These are phyloP conservation scores for Balansia obtecta DNA, from an alignment of 2,329 filamentous ascomycete species.

Conservation along the genomic window DNA sequence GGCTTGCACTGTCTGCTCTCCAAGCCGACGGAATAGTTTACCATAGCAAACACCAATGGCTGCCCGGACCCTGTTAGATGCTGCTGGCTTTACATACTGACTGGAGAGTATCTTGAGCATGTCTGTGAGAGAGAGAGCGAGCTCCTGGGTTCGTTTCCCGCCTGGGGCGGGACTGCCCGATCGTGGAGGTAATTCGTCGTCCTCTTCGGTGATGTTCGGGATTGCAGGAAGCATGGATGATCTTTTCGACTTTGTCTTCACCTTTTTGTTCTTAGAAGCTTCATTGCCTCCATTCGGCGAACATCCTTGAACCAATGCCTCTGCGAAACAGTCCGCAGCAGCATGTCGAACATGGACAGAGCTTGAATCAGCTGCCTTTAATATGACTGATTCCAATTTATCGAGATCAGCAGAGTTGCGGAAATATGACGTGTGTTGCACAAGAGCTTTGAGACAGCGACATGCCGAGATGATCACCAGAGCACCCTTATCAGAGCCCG, in stretches of 20 bases:
- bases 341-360: constrained; percentile 69
- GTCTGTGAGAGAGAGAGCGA: constrained; percentile 65
- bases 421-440: constrained; percentile 66
- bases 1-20: constrained; percentile 69
- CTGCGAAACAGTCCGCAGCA: constrained; percentile 73
- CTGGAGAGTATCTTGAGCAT: constrained; percentile 66
- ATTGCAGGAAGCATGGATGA: constrained; percentile 46
- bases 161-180: constrained; percentile 61
- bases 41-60: constrained; percentile 82
- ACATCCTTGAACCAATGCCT: constrained; percentile 71
- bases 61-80: constrained; percentile 68
- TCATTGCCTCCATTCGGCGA: constrained; percentile 39
- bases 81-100: constrained; percentile 69
- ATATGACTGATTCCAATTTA: constrained; percentile 66
- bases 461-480: constrained; percentile 71
- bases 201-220: constrained; percentile 40
- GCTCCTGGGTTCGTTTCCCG: constrained; percentile 56
- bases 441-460: constrained; percentile 62
- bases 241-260: constrained; percentile 50
- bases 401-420: constrained; percentile 86
- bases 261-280: constrained; percentile 52
- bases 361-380: constrained; percentile 75
- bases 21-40: constrained; percentile 64
- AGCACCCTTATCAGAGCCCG: constrained; percentile 67
- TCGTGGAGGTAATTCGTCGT: constrained; percentile 56